Evolutionary conservation across 2,329 filamentous ascomycete genomes (phyloP), one percentile per base, ranked within the genome.

Genomic region (Onygenales sp.): DNA sequence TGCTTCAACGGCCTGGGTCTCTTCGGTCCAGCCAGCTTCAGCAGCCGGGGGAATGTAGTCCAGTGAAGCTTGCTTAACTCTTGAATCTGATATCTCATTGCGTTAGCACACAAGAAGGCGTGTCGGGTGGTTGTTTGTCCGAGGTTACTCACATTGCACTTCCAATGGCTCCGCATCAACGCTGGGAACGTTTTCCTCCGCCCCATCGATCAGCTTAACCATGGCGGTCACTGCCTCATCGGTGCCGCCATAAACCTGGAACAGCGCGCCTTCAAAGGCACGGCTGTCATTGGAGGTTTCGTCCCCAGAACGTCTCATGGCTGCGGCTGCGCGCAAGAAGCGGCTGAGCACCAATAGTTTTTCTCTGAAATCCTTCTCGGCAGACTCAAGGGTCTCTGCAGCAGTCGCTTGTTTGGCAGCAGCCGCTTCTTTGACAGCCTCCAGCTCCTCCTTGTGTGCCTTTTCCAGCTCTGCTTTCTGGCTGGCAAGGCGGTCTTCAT

Each of bases 191-290:
- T 74, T 77, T 54, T 85, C 81, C 42, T 81, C 76, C 17, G 73
- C 67, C 34, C 82, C 82, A 42, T 81, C 72, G 57, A 85, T 80
- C 56, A 85, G 67, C 67, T 78, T 84, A 63, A 82, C 67, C 59
- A 82, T 79, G 2, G 80, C 77, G 33, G 72, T 71, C 10, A 85
- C 80, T 34, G 82, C 81, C 58, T 76, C 72, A 43, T 76, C 70
- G 54, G 82, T 80, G 42, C 82, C 82, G 57, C 80, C 81, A 59
- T 85, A 85, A 34, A 85, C 79, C 60, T 82, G 74, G 55, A 82
- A 73, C 53, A 85, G 67, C 9, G 79, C 80, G 55, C 81, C 82
- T 68, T 85, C 82, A 56, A 85, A 84, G 13, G 81, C 82, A 62
- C 76, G 79, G 59, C 73, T 79, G 61, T 84, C 79, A 13, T 76